These are phyloP conservation scores for Angomonas ambiguus DNA, from an alignment of 208 protist genomes.

Conservation along the genomic window DNA sequence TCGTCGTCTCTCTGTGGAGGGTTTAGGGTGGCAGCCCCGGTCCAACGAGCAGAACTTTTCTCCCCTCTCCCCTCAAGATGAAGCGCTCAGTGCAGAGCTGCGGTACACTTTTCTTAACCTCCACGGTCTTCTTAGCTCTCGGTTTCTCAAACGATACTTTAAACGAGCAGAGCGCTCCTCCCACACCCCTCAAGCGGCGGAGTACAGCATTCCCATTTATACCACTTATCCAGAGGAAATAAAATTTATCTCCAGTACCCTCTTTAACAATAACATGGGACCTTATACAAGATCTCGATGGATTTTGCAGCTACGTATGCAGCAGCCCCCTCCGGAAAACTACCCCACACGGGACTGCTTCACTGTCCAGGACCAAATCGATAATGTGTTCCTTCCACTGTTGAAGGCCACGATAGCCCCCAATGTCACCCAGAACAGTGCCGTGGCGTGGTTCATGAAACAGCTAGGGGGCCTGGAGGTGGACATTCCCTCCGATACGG, in stretches of 20 bases:
- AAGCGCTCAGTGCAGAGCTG: constrained; percentile 66
- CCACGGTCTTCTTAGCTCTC: constrained; percentile 43
- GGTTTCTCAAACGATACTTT: constrained; percentile 51
- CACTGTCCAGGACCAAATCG: constrained; percentile 94
- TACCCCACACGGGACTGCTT: constrained; percentile 36
- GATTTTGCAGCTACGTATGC: constrained; percentile 93
- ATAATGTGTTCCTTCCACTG: constrained; percentile 96
- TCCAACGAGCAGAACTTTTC: constrained; percentile 12
- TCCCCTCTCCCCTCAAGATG: constrained; percentile 33
- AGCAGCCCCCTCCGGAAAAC: constrained; percentile 33
- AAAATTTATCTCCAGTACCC: constrained; percentile 45
- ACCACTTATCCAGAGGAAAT: constrained; percentile 61
- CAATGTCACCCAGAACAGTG: constrained; percentile 61
- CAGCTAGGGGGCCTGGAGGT: constrained; percentile 78
- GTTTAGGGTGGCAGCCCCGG: constrained; percentile 75
- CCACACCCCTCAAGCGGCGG: constrained; percentile 55
- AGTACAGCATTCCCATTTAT: constrained; percentile 83
- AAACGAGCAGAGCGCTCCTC: constrained; percentile 41
- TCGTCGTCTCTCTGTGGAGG: constrained; percentile 64
- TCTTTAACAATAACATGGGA: constrained; percentile 46
- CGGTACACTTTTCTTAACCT: constrained; percentile 73
- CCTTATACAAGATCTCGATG: constrained; percentile 89
- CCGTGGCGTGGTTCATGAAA: constrained; percentile 87
- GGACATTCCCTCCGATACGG: constrained; percentile 65
- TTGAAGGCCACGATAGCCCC: constrained; percentile 95